Evolutionary conservation across 306 rosid species (phyloP).

Genomic region (Cicer bijugum): DNA sequence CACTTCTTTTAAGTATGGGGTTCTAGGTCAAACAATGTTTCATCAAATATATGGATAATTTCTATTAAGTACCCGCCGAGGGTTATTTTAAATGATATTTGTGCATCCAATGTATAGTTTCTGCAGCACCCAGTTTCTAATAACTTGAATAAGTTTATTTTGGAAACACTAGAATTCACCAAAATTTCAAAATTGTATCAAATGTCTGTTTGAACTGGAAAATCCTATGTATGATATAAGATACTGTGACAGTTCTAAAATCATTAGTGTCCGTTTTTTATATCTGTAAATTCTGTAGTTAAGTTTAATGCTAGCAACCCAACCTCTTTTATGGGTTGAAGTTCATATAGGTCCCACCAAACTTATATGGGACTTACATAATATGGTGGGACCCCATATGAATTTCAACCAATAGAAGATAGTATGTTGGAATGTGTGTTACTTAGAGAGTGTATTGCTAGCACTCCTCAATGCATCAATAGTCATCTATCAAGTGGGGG

Average conservation of each 20-base stretch:
- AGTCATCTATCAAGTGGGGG: conserved; percentile 23
- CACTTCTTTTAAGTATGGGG: neutral
- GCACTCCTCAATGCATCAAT: neutral
- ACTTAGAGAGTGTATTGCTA: no score
- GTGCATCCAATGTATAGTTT: conserved; percentile 20
- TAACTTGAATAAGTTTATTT: conserved; percentile 1
- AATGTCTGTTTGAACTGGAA: conserved; percentile 31
- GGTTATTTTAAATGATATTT: conserved; percentile 20
- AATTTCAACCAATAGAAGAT: no score
- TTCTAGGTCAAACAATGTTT: conserved; percentile 20
- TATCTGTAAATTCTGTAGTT: neutral
- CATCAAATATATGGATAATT: conserved; percentile 7
- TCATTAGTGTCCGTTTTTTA: conserved; percentile 2
- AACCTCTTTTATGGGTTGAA: no score
- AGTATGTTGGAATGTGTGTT: no score
- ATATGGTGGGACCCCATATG: no score
- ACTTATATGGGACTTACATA: no score
- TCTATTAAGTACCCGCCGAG: conserved; percentile 32
- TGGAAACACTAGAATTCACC: conserved; percentile 12
- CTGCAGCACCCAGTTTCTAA: conserved; percentile 8
- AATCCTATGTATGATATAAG: neutral
- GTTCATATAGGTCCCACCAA: no score
- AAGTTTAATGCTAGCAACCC: no score
- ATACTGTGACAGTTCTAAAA: neutral
- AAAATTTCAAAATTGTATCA: neutral